Evolutionary conservation across 371 early-diverging fungal genomes (phyloP).

Genomic region (Syncephalastrum monosporum): DNA sequence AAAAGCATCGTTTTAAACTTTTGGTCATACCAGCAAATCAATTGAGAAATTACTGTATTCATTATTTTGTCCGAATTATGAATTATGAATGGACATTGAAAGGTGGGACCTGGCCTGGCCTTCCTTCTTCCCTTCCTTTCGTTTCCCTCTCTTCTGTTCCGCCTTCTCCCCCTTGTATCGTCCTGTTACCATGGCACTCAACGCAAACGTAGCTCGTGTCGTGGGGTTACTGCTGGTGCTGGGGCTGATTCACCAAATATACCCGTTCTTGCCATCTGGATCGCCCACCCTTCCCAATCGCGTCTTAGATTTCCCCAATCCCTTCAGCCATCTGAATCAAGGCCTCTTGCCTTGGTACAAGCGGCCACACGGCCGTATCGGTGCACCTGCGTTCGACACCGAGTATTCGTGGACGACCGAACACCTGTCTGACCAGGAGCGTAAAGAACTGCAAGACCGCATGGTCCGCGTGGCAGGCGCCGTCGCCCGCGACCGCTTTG

Average conservation of each 20-base stretch:
- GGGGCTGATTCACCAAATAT: not conserved
- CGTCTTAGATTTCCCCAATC: constrained; percentile 1
- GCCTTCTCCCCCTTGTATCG: not conserved
- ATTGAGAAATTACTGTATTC: no score
- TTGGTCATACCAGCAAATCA: no score
- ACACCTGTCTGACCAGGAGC: not conserved
- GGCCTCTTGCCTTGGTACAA: constrained; percentile 12
- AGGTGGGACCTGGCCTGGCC: no score
- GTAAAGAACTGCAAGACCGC: constrained; percentile 1
- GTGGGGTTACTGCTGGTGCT: not conserved
- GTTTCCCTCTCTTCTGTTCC: not conserved
- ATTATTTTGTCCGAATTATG: no score
- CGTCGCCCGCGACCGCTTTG: constrained; percentile 6
- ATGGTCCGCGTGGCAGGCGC: not conserved
- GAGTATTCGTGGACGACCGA: constrained; percentile 3
- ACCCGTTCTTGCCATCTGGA: not conserved
- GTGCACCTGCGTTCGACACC: not conserved
- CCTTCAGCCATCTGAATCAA: not conserved
- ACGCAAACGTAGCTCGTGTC: not conserved
- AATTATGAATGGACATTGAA: no score
- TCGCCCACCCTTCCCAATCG: constrained; percentile 4
- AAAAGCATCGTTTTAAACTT: no score
- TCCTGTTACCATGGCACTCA: not conserved
- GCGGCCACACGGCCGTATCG: not conserved
- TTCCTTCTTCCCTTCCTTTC: no score